Conservation (phyloP, 2,329 filamentous ascomycete species). For the Teratosphaeria viscida region DNA sequence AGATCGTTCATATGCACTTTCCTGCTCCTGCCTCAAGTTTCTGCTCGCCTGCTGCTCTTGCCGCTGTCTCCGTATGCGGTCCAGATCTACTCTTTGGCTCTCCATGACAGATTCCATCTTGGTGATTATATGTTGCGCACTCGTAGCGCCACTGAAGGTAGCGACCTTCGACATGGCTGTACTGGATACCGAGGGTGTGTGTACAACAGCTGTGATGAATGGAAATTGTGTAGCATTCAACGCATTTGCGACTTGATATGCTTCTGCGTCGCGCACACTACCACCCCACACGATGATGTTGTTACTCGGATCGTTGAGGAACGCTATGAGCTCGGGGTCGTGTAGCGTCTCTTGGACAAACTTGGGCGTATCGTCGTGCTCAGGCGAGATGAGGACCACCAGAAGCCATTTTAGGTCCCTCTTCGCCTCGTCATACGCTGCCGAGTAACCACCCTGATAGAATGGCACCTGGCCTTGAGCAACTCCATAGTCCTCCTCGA, state of each 20-base stretch:
- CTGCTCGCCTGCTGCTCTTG: constrained; percentile 73
- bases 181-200: constrained; percentile 73
- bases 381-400: constrained; percentile 79
- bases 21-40: constrained; percentile 74
- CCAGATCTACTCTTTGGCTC: constrained; percentile 66
- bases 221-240: constrained; percentile 88
- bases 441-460: constrained; percentile 80
- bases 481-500: constrained; percentile 81
- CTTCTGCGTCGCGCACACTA: constrained; percentile 84
- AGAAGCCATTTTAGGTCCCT: constrained; percentile 82
- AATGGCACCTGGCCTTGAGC: constrained; percentile 57
- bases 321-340: constrained; percentile 59
- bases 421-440: constrained; percentile 83
- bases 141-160: constrained; percentile 62
- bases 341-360: constrained; percentile 80
- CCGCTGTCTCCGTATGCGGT: constrained; percentile 62
- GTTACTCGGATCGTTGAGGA: constrained; percentile 63
- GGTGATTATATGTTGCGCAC: constrained; percentile 59
- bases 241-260: constrained; percentile 82
- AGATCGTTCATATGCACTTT: constrained; percentile 86
- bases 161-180: constrained; percentile 86
- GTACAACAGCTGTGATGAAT: constrained; percentile 74
- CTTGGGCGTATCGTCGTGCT: constrained; percentile 80
- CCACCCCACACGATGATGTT: constrained; percentile 87
- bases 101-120: constrained; percentile 65